phyloP scores from a whole-genome alignment of 2,329 filamentous ascomycete genomes.

The Aureobasidium melanogenum region DNA sequence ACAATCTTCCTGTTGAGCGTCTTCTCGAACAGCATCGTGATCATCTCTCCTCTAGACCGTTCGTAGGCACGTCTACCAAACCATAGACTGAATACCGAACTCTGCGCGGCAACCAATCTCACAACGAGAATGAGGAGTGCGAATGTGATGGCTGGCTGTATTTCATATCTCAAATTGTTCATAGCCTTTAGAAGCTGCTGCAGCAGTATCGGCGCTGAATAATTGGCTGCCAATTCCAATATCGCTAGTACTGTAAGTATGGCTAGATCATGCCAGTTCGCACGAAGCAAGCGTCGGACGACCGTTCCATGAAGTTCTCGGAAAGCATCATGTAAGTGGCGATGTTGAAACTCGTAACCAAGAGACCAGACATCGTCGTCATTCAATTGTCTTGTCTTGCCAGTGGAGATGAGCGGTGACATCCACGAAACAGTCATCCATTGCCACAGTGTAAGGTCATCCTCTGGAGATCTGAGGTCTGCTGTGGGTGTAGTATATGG shows the following conservation, averaged over 20 bases:
- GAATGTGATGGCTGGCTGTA: constrained; percentile 54
- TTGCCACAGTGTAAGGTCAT: constrained; percentile 69
- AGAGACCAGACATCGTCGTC: constrained; percentile 77
- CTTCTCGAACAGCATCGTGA: constrained; percentile 78
- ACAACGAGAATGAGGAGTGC: constrained; percentile 53
- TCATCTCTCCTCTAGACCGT: constrained; percentile 73
- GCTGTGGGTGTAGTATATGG: constrained; percentile 48
- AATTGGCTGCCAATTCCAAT: constrained; percentile 48
- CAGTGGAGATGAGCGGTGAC: constrained; percentile 59
- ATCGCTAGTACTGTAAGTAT: constrained; percentile 58
- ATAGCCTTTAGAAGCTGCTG: constrained; percentile 63
- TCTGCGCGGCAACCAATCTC: constrained; percentile 55
- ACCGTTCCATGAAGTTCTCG: constrained; percentile 65
- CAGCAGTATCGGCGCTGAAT: constrained; percentile 57
- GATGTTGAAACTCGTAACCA: constrained; percentile 74
- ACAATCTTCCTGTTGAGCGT: constrained; percentile 57
- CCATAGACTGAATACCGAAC: constrained; percentile 64
- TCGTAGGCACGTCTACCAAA: constrained; percentile 79
- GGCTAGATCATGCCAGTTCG: constrained; percentile 70
- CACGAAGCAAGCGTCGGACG: constrained; percentile 57
- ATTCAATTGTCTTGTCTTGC: constrained; percentile 56
- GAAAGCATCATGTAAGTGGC: constrained; percentile 64
- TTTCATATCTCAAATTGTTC: constrained; percentile 42
- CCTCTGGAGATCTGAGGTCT: constrained; percentile 64
- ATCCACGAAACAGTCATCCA: constrained; percentile 85